Evolutionary conservation across 129 eudicot genomes (phyloP).

Genomic region (Erigeron canadensis): DNA sequence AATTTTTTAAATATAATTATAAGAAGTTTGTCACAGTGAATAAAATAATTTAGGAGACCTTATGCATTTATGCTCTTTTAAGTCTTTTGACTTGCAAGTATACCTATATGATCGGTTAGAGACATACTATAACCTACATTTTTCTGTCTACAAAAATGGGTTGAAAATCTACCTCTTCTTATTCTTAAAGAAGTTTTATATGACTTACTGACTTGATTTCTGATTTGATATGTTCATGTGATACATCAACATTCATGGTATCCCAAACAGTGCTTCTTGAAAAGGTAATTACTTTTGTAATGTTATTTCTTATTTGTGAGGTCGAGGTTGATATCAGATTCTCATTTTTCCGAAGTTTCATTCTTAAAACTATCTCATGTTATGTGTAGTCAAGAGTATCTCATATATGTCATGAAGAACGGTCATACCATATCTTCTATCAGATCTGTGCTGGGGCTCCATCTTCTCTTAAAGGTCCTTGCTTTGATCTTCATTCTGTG

Average conservation of each 20-base stretch:
- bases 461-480: conserved; percentile 67
- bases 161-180: neutral
- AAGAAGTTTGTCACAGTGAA: too few species aligned
- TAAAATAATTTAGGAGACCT: neutral
- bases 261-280: conserved; percentile 73
- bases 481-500: neutral
- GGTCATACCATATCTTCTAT: conserved; percentile 92
- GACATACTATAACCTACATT: neutral
- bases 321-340: neutral
- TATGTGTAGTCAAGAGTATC: conserved; percentile 84
- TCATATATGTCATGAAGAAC: conserved; percentile 77
- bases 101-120: neutral
- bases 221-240: conserved; percentile 36
- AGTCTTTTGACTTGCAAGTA: neutral
- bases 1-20: neutral
- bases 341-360: neutral
- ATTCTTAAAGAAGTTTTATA: neutral
- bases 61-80: conserved; percentile 5
- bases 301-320: neutral
- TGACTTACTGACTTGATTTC: conserved; percentile 24
- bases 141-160: neutral
- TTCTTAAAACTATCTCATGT: neutral
- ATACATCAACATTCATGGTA: conserved; percentile 20
- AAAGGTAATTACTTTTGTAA: conserved; percentile 52
- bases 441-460: conserved; percentile 96